phyloP scores from a whole-genome alignment of 192 early-diverging fungal species.

The Backusella psychrophila region DNA sequence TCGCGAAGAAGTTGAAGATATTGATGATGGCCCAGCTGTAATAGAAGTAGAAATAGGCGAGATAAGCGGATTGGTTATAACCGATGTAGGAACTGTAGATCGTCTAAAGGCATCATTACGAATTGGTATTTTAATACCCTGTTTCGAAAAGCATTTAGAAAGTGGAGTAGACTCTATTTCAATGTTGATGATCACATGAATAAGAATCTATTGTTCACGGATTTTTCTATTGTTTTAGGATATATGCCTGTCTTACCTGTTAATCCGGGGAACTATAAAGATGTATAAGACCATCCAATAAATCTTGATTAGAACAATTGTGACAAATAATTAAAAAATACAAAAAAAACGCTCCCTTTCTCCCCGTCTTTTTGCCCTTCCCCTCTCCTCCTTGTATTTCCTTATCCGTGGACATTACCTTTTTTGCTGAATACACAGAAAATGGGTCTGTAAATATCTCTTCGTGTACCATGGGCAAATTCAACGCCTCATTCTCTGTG shows the following conservation, averaged over 20 bases:
- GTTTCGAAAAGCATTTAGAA: constrained; percentile 13
- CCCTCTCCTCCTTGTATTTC: not conserved
- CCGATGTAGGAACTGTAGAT: not conserved
- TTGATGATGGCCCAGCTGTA: not conserved
- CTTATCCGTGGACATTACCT: constrained; percentile 18
- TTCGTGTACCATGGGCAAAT: constrained; percentile 42
- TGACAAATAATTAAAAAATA: not conserved
- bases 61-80: not conserved
- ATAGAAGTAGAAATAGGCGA: not conserved
- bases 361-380: not conserved
- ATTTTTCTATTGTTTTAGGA: not conserved
- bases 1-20: not conserved
- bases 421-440: constrained; percentile 74
- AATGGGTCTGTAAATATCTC: constrained; percentile 60
- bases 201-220: not conserved
- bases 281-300: not conserved
- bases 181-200: not conserved
- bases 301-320: not conserved
- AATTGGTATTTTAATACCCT: constrained; percentile 15
- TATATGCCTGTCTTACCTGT: constrained; percentile 48
- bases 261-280: constrained; percentile 65
- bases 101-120: constrained; percentile 3
- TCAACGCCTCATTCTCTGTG: constrained; percentile 17
- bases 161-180: not conserved
- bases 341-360: not conserved